Evolutionary conservation across 176 grass and related monocot species (phyloP).

Genomic region (Avena atlantica): DNA sequence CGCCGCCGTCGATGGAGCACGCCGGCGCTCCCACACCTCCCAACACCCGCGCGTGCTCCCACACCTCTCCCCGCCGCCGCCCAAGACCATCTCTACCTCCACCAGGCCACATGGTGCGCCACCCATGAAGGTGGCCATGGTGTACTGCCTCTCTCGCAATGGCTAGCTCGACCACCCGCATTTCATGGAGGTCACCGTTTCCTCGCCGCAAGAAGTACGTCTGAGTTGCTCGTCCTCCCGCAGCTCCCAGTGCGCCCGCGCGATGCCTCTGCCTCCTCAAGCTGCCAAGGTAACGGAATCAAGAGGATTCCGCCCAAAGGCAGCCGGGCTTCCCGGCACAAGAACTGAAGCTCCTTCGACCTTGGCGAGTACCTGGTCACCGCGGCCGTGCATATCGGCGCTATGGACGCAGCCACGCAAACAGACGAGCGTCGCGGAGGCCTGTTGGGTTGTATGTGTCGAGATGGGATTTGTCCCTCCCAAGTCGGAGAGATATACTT

Average conservation of each 20-base stretch:
- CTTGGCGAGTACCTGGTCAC: constrained; percentile 62
- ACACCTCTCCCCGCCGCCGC: neutral
- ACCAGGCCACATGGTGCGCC: neutral
- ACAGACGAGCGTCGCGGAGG: constrained; percentile 42
- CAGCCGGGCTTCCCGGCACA: too few species aligned
- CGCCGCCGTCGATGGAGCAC: too few species aligned
- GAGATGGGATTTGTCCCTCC: too few species aligned
- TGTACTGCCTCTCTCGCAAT: constrained; percentile 68
- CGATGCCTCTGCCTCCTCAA: neutral
- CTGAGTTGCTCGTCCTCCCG: constrained; percentile 27
- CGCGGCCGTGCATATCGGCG: constrained; percentile 21
- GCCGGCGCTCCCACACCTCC: too few species aligned
- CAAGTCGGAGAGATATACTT: too few species aligned
- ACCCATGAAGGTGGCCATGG: constrained; percentile 51
- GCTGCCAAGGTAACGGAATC: too few species aligned
- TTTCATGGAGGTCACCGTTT: constrained; percentile 61
- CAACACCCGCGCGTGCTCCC: too few species aligned
- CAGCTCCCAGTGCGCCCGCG: too few species aligned
- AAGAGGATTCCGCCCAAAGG: too few species aligned
- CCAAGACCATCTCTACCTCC: neutral
- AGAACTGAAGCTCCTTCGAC: constrained; percentile 66
- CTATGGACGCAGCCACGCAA: constrained; percentile 66
- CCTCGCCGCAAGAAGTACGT: constrained; percentile 53
- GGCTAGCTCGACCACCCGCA: constrained; percentile 79
- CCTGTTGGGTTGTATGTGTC: too few species aligned